Base-by-base conservation (phyloP, 768 basidiomycete genomes). In the Mycena alexandri region DNA sequence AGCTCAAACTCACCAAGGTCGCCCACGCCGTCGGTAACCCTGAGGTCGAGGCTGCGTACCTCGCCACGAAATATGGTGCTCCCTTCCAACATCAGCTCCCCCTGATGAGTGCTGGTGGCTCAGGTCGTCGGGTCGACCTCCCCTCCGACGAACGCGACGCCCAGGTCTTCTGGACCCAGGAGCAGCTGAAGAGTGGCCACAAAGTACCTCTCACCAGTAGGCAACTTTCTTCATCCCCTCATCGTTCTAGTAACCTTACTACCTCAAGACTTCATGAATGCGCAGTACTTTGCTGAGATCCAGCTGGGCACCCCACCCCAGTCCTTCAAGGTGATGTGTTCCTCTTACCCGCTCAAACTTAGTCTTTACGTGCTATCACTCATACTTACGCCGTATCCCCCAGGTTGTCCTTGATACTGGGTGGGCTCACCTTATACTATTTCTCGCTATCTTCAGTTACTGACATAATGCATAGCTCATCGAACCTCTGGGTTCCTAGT, bases 281-380 rank as follows among this genome's bases (percentile, higher is more conserved):
- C 97, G 36, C 96, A 99, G 78, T 99, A 99, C 81, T 99, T 87
- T 76, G 86, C 95, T n/a, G 93, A 95, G 68, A 97, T 99, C 67
- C 76, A 83, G 1, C 77, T 98, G 61, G 97, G 97, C 19, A 86
- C 83, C 0, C 97, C 97, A 21, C 86, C 95, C 34, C 97, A 99
- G 79, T 81, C 74, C 5, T 92, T 93, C 77, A 76, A 90, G 80
- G 19, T 43, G 24, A 50, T 50, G 21, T 41, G 21, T 12, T 36
- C 34, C 58, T 47, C 14, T 57, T n/a, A 3, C 55, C 42, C 16
- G n/a, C 64, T 62, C n/a, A 36, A 63, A 56, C 38, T 38, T 38
- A 5, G 38, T 38, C 11, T 14, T 38, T 2, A 38, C 38, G 38
- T 38, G 4, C 38, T 9, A 10, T 38, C 34, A 10, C 38, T 10